Conservation (phyloP, 176 grass and related monocot genomes). For the Musa itinerans region DNA sequence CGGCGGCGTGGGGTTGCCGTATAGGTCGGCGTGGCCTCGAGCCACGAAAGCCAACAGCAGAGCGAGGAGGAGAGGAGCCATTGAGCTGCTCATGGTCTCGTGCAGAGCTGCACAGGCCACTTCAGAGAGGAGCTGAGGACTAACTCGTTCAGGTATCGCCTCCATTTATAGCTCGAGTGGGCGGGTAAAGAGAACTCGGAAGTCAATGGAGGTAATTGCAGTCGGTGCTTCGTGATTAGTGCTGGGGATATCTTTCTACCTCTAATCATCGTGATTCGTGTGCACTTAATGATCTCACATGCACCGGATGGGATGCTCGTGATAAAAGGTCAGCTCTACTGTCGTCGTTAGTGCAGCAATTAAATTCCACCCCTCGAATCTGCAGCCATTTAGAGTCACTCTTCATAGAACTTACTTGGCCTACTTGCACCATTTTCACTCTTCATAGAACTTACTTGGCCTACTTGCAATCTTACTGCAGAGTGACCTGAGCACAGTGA, state of each 20-base stretch:
- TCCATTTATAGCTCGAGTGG: neutral
- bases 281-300: constrained; percentile 7
- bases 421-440: too few species aligned
- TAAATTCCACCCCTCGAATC: too few species aligned
- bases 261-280: neutral
- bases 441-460: too few species aligned
- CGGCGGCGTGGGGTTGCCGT: neutral
- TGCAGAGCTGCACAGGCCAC: neutral
- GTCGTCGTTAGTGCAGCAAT: too few species aligned
- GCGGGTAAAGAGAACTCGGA: neutral
- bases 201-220: neutral
- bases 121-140: neutral
- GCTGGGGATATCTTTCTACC: neutral
- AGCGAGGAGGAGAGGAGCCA: neutral
- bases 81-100: neutral
- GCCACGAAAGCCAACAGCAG: neutral
- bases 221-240: neutral
- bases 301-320: neutral
- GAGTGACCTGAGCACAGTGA: too few species aligned
- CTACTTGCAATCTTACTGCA: too few species aligned
- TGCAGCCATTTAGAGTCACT: too few species aligned
- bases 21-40: neutral
- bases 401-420: too few species aligned
- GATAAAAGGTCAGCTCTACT: too few species aligned
- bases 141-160: neutral